Base-by-base conservation (phyloP, 2,329 filamentous ascomycete genomes). In the Phyllosticta citriasiana region DNA sequence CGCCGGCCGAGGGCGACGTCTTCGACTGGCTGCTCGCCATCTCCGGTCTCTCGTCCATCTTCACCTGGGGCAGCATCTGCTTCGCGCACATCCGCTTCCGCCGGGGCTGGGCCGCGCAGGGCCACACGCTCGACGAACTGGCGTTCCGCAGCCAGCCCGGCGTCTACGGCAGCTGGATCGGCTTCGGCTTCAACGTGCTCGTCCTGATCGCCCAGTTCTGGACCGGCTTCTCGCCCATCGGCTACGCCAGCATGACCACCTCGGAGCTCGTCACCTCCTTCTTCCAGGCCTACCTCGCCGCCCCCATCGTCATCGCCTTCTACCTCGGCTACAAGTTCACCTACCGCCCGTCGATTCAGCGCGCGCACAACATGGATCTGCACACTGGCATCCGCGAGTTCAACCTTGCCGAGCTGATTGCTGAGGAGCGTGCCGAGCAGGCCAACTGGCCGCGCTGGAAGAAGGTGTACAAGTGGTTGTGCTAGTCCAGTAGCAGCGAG, bases 51-150 rank as follows among this genome's bases (percentile, higher is more conserved):
- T 88, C 86, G 9, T 86, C 83, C 54, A 82, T 91, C 70, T 89
- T 92, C 77, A 91, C 88, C 4, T 92, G 89, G 89, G 84, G 81
- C 60, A 88, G 88, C 65, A 93, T 96, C 72, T 96, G 91, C 73
- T 77, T 95, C n/a, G 84, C 88, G 25, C 92, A 97, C 74, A 95
- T 97, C 70, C 90, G 91, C 61, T 97, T 97, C 82, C 89, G 92
- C 65, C 77, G 77, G 63, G 73, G 71, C 24, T 75, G 73, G 73
- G 67, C 66, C 51, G 69, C 70, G 62, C 71, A 73, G 57, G 72
- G 72, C 51, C 72, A 73, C 64, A 72, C 71, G 16, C 57, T 77
- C n/a, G 75, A 77, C 55, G 76, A 78, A 67, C 71, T 78, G 24
- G 76, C 76, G 2, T 78, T 74, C 74, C 72, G 68, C 62, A 75